A percentile compares a stretch with the other conserved stretches of the same genome.
phyloP scores from a whole-genome alignment of 108 stramenopile genomes.

The Cyclostephanos tholiformis region DNA sequence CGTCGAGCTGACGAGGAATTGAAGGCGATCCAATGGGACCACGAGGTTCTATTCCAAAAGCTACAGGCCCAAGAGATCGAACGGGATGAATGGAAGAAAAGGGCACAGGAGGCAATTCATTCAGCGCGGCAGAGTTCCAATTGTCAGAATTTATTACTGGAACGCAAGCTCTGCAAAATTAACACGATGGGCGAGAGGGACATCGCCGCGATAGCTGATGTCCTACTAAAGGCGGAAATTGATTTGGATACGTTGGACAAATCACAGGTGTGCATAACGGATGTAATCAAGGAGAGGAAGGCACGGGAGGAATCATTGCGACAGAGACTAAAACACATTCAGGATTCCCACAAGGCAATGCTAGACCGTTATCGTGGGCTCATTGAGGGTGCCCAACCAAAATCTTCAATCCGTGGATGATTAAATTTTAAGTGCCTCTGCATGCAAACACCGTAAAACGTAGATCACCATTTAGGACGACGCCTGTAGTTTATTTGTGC shows the following conservation, averaged over 20 bases:
- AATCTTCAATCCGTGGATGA: neutral
- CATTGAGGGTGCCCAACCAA: neutral
- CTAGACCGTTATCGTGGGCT: conserved; percentile 9
- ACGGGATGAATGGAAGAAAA: conserved; percentile 26
- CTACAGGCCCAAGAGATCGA: conserved; percentile 31
- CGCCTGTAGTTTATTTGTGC: neutral
- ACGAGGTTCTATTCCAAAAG: conserved; percentile 51
- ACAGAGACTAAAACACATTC: conserved; percentile 26
- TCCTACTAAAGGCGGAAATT: conserved; percentile 67
- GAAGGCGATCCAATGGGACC: conserved; percentile 44
- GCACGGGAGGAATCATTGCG: conserved; percentile 20
- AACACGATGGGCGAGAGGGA: conserved; percentile 53
- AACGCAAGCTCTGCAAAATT: conserved; percentile 65
- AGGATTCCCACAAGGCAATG: conserved; percentile 28
- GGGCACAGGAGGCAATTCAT: conserved; percentile 41
- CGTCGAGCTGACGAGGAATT: conserved; percentile 33
- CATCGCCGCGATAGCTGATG: conserved; percentile 67
- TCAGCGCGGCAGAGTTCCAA: conserved; percentile 73
- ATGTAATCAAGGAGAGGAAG: conserved; percentile 36
- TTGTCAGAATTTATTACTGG: conserved; percentile 75
- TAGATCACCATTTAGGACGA: no score
- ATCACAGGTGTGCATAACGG: conserved; percentile 32
- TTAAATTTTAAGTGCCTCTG: no score
- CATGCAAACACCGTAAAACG: no score
- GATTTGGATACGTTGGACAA: conserved; percentile 47